These are phyloP conservation scores for Chytriomyces sp. DNA, from an alignment of 192 early-diverging fungal genomes.

Conservation along the genomic window DNA sequence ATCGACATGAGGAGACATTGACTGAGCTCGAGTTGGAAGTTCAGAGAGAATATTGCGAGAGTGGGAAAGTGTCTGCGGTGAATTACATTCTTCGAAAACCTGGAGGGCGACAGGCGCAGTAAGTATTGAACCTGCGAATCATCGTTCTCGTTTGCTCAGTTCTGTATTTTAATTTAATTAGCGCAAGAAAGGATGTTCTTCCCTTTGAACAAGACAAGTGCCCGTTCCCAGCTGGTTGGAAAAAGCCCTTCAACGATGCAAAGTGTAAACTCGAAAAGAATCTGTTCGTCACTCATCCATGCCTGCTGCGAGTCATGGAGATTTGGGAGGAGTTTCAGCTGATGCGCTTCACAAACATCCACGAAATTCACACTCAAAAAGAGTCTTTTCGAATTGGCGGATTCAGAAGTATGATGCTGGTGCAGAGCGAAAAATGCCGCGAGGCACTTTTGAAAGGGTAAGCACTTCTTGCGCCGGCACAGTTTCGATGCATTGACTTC, in stretches of 20 bases:
- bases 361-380: constrained; percentile 51
- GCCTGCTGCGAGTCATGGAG: constrained; percentile 49
- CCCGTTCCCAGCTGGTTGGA: constrained; percentile 58
- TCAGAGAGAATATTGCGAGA: constrained; percentile 51
- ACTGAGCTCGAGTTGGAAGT: constrained; percentile 53
- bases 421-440: constrained; percentile 64
- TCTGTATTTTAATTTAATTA: background rate
- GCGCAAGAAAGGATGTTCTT: constrained; percentile 32
- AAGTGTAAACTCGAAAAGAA: constrained; percentile 48
- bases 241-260: constrained; percentile 50
- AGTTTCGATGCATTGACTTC: constrained; percentile 21
- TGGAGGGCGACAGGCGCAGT: constrained; percentile 18
- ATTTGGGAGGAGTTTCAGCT: constrained; percentile 49
- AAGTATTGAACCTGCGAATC: background rate
- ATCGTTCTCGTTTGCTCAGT: background rate
- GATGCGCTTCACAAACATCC: constrained; percentile 52
- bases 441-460: constrained; percentile 60
- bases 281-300: constrained; percentile 52
- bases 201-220: constrained; percentile 52
- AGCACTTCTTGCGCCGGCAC: background rate
- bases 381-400: constrained; percentile 55
- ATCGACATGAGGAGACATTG: constrained; percentile 40
- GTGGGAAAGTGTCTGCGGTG: constrained; percentile 58
- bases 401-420: constrained; percentile 58
- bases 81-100: constrained; percentile 54